Evolutionary conservation across 2,329 filamentous ascomycete species (phyloP).

Genomic region (Epicoccum sorghinum): DNA sequence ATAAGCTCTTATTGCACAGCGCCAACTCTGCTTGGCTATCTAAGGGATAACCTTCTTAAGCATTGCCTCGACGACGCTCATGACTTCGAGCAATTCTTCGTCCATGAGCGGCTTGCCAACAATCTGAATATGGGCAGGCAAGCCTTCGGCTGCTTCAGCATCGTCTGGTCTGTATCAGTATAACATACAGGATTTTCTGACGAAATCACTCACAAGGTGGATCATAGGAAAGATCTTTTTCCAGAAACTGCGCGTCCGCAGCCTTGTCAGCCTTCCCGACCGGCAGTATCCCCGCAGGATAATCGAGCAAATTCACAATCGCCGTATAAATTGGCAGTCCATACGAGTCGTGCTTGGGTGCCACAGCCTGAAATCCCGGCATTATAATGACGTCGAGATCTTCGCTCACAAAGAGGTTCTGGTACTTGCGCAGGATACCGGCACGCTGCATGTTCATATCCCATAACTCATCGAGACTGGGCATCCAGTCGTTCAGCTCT

Average conservation of each 20-base stretch:
- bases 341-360: constrained; percentile 60
- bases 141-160: constrained; percentile 49
- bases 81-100: constrained; percentile 51
- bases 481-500: constrained; percentile 39
- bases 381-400: constrained; percentile 59
- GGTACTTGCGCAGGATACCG: constrained; percentile 49
- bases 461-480: constrained; percentile 50
- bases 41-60: background rate
- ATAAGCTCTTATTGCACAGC: too few species aligned
- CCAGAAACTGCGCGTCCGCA: constrained; percentile 47
- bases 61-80: constrained; percentile 40
- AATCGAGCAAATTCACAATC: constrained; percentile 61
- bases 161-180: constrained; percentile 44
- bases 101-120: constrained; percentile 56
- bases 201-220: constrained; percentile 42
- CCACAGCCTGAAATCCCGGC: constrained; percentile 57
- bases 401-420: constrained; percentile 48
- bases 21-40: too few species aligned
- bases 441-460: constrained; percentile 50
- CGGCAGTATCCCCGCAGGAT: constrained; percentile 58
- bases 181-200: background rate
- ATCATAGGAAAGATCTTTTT: constrained; percentile 38
- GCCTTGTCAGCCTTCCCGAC: constrained; percentile 52
- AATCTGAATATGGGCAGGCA: constrained; percentile 56
- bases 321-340: constrained; percentile 55